phyloP scores from a whole-genome alignment of 1,139 yeast genomes.

The Hemisphaericaspora xylofermentans region DNA sequence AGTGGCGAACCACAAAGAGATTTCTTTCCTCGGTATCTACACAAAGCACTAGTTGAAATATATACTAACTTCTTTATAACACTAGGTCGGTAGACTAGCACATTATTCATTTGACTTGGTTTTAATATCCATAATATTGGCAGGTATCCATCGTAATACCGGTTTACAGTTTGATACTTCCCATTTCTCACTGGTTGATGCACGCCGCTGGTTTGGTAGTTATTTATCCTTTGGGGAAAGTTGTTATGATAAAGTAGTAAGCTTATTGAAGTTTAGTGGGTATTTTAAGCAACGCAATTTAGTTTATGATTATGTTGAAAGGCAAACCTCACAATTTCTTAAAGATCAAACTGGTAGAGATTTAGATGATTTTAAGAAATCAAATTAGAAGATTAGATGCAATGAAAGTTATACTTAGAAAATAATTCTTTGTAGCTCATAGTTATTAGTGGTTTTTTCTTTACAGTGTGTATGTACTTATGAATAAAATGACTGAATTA shows the following conservation, averaged over 20 bases:
- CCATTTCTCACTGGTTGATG: constrained; percentile 49
- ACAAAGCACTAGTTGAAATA: not conserved
- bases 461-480: too few relatives aligned
- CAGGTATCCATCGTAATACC: constrained; percentile 64
- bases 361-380: constrained; percentile 20
- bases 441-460: too few relatives aligned
- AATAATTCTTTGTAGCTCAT: too few relatives aligned
- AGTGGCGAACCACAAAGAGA: too few relatives aligned
- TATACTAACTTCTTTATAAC: constrained; percentile 7
- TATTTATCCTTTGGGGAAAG: constrained; percentile 56
- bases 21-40: not conserved
- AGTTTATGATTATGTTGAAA: constrained; percentile 36
- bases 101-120: constrained; percentile 62
- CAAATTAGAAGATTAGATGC: not conserved
- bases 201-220: constrained; percentile 52
- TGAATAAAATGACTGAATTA: too few relatives aligned
- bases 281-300: constrained; percentile 45
- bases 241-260: constrained; percentile 47
- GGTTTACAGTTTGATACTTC: constrained; percentile 54
- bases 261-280: constrained; percentile 38
- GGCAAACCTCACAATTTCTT: constrained; percentile 31
- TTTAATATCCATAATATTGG: constrained; percentile 59
- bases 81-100: constrained; percentile 49
- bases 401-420: not conserved
- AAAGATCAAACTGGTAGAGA: constrained; percentile 38